Percentiles rank a stretch among this genome's conserved stretches.
Conservation (phyloP, 768 basidiomycete species). For the Auricularia auricula-judae region DNA sequence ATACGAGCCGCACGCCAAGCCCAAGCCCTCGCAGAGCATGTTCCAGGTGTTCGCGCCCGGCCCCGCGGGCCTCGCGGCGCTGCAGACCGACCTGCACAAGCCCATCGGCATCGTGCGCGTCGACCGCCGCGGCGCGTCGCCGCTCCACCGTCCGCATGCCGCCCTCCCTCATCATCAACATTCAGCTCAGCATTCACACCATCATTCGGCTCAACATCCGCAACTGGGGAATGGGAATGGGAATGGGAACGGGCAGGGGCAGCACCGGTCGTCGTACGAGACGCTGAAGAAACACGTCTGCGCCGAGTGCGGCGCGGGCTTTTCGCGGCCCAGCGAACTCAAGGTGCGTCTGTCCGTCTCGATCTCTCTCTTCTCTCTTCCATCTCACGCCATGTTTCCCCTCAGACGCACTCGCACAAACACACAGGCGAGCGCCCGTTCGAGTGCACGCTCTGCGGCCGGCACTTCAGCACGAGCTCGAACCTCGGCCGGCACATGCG, state of each 20-base stretch:
- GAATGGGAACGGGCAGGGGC: background rate
- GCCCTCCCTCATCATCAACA: background rate
- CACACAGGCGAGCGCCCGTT: background rate
- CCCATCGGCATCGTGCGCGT: background rate
- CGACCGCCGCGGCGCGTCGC: background rate
- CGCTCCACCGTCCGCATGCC: background rate
- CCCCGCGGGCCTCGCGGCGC: background rate
- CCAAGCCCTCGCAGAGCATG: background rate
- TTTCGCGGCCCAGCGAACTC: background rate
- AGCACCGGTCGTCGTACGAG: background rate
- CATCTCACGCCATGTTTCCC: too few relatives aligned
- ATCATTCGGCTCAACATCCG: background rate
- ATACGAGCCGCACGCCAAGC: background rate
- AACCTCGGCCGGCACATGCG: background rate
- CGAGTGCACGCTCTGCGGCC: background rate
- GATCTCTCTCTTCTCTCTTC: too few relatives aligned
- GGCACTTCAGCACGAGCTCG: background rate
- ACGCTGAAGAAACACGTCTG: slow-evolving; percentile 1
- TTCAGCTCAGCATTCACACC: too few relatives aligned
- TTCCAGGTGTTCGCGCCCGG: background rate
- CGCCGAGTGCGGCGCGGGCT: background rate
- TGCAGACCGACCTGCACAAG: background rate
- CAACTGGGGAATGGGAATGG: background rate
- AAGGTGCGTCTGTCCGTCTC: background rate
- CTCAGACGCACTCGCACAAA: background rate